Evolutionary conservation across 495 filamentous ascomycete species (phyloP), one percentile per base, ranked within the genome.

Genomic region (Achaetomiella virescens): DNA sequence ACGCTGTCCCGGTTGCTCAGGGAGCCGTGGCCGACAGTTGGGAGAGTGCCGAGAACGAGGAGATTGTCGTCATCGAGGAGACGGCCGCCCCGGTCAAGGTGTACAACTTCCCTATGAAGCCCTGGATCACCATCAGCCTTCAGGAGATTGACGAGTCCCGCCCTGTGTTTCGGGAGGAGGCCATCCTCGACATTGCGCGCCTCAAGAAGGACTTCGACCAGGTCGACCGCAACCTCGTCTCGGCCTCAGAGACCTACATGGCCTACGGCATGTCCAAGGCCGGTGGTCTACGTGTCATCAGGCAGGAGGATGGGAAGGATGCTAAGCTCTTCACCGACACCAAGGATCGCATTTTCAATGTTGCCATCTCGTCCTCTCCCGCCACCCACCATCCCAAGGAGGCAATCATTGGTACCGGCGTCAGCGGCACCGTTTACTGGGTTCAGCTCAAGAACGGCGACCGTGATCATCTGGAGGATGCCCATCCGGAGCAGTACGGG

Each of bases 201-300:
- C 78, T 97, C 51, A 95, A 95, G 76, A 97, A 97, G 71, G 88
- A 93, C 7, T 97, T 97, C 61, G 95, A 99, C 69, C 95, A 97
- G 69, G 82, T 95, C 46, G 95, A 99, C 66, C 88, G 95, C 49
- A 93, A 89, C 46, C 77, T 99, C 42, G 90, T 90, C 29, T 84
- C 91, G 3, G 92, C 91, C 29, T 90, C 89, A n/a, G 86, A 87
- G 59, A 84, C 85, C 14, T 95, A 90, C 70, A 99, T 99, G 62
- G 86, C 88, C 9, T 97, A 97, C 66, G 90, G 90, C 29, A 85
- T 95, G 70, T 86, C 86, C 17, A 97, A 96, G 76, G 87, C 86
- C 55, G 91, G 90, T 22, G 93, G 95, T 29, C 81, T 97, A 49
- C 81, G 91, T 41, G 85, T 99, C 35, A 95, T 99, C 65, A 83